These are phyloP conservation scores for Boletus sp. DNA, from an alignment of 768 basidiomycete genomes.

Conservation along the genomic window DNA sequence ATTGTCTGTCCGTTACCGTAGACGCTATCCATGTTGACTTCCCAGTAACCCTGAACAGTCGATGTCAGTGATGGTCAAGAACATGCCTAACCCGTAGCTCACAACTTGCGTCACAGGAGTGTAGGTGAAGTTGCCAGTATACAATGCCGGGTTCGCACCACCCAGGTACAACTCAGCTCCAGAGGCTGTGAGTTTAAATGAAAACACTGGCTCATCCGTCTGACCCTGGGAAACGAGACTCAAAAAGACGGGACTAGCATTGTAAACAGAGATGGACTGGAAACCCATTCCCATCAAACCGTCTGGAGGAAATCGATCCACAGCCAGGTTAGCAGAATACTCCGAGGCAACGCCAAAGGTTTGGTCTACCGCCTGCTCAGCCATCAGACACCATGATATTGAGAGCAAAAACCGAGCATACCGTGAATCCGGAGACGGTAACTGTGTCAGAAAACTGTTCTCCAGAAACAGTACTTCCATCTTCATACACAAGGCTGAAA, in stretches of 20 bases:
- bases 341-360: constrained; percentile 11
- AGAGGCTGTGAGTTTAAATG: constrained; percentile 42
- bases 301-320: constrained; percentile 13
- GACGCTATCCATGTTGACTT: constrained; percentile 15
- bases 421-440: constrained; percentile 7
- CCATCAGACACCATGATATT: background rate
- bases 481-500: background rate
- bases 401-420: background rate
- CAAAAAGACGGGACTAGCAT: constrained; percentile 37
- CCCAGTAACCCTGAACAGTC: constrained; percentile 14
- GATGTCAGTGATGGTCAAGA: background rate
- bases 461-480: constrained; percentile 1
- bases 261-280: constrained; percentile 35
- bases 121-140: constrained; percentile 43
- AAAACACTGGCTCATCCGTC: constrained; percentile 36
- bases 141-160: constrained; percentile 42
- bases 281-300: constrained; percentile 42
- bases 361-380: constrained; percentile 8
- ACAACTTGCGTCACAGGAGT: constrained; percentile 8
- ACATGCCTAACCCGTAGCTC: background rate
- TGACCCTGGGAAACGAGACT: constrained; percentile 37
- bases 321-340: constrained; percentile 5
- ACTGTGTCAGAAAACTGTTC: constrained; percentile 12
- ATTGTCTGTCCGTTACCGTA: background rate
- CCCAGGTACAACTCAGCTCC: constrained; percentile 51